Base-by-base conservation (phyloP, 1,284 basidiomycete species). In the Phellopilus nigrolimitatus region DNA sequence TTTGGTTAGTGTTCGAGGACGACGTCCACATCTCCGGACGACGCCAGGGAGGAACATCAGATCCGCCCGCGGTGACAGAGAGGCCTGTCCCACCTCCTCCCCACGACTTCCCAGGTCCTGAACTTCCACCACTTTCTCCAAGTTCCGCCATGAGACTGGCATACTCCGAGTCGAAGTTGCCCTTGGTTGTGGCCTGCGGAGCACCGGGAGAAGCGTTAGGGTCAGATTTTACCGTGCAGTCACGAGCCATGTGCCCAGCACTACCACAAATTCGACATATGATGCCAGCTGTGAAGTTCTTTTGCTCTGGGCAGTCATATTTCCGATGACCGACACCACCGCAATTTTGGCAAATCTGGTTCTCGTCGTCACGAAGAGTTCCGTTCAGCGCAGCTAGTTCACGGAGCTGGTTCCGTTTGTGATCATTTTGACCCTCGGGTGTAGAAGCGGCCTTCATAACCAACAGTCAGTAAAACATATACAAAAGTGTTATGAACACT, bases 391-490 rank as follows among this genome's bases (percentile, higher is more conserved):
- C 93, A 12, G 97, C 97, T 27, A 99, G 80, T 68, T 99, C 97
- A 60, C 97, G 91, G 44, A 99, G 82, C 72, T 99, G 97, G 67
- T 95, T 98, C 47, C 97, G 88, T 70, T 99, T 99, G 75, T 99
- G 97, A 66, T 98, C 95, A 66, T 99, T 99, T 71, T 99, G 93
- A 33, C 94, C 95, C 74, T 99, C 97, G 1, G 97, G 97, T 3
- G 95, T 97, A 17, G 95, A 98, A 3, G 97, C 97, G 52, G 97
- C 95, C 92, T 95, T 60, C 0, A 43, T 22, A 38, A 57, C 54
- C 54, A 58, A 31, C 5, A 2, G 38, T 66, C 34, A 59, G 43
- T 48, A 27, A 12, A 19, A 33, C 24, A 6, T 33, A 33, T 42
- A 45, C 28, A 4, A 25, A 51, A n/a, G 48, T 24, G 3, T 21